Evolutionary conservation across 257 asterid species (phyloP).

Genomic region (Capsicum baccatum): DNA sequence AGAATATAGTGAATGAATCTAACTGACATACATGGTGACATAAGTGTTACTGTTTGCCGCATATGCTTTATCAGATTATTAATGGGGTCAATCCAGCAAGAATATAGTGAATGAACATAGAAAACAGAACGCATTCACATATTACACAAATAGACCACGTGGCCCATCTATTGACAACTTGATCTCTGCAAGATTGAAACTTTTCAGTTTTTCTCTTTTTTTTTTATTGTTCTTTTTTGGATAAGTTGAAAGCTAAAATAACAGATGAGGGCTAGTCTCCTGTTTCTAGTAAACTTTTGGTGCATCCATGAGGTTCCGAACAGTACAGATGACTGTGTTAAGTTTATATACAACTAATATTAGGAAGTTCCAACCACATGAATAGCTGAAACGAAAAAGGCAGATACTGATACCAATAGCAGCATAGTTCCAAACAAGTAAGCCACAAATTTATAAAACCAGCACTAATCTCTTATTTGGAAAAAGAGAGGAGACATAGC

Average conservation of each 20-base stretch:
- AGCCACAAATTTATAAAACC: neutral
- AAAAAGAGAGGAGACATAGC: neutral
- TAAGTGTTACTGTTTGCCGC: neutral
- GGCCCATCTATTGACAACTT: conserved; percentile 21
- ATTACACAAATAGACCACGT: neutral
- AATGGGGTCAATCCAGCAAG: neutral
- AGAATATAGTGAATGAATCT: neutral
- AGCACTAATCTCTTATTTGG: neutral
- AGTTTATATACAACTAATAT: neutral
- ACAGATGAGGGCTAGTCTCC: conserved; percentile 1
- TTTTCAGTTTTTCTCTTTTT: neutral
- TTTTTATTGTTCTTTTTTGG: neutral
- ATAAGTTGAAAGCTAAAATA: conserved; percentile 15
- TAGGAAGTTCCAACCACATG: neutral
- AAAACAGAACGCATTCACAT: conserved; percentile 22
- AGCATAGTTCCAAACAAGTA: neutral
- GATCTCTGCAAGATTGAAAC: neutral
- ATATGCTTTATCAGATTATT: neutral
- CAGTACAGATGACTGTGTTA: neutral
- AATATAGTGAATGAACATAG: conserved; percentile 7
- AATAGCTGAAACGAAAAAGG: conserved; percentile 7
- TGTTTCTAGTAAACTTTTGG: neutral
- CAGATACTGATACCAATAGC: neutral
- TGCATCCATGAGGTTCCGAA: neutral
- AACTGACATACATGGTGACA: neutral